Evolutionary conservation across 179 eudicot genomes (phyloP), one percentile per base, ranked within the genome.

Genomic region (Gypsophila paniculata): DNA sequence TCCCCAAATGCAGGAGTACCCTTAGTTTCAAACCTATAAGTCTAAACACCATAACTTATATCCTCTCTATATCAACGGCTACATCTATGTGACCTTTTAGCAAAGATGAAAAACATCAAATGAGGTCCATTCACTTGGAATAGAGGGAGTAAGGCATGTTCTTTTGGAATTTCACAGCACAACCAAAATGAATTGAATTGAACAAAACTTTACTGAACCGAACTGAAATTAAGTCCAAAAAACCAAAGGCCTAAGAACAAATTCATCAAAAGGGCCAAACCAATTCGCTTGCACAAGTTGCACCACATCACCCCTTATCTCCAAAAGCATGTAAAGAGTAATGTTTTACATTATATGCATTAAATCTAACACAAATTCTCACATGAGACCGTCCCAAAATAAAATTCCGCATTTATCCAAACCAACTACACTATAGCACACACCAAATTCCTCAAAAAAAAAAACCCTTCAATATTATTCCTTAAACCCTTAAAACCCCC

Each of bases 401-500:
- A n/a, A 7, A 7, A 6, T 29, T 29, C n/a, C n/a, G 34, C 11
- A 42, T 42, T n/a, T n/a, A n/a, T n/a, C n/a, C 46, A 42, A 42
- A 42, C 46, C 8, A 3, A 42, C 6, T 42, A 42, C 1, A 42
- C 2, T 0, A 42, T 0, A 29, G 4, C 34, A 29, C 34, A 29
- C 34, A 29, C 2, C 34, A 42, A 42, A 42, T 6, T 42, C 46
- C 46, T n/a, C n/a, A n/a, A n/a, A n/a, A n/a, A n/a, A n/a, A 42
- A 42, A 42, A 42, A 42, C 46, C 46, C 46, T 42, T n/a, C n/a
- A 42, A 6, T 42, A 34, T 1, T n/a, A n/a, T 10, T 7, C 60
- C 44, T 36, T 64, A 46, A 73, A 73, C 69, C 75, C 75, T 71
- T 0, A 42, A 71, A 70, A 52, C 70, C 46, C 78, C 18, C 17